Percentiles rank a stretch among this genome's conserved stretches.
Evolutionary conservation across 2,329 filamentous ascomycete genomes (phyloP).

Genomic region (Cercospora zeae-maydis): DNA sequence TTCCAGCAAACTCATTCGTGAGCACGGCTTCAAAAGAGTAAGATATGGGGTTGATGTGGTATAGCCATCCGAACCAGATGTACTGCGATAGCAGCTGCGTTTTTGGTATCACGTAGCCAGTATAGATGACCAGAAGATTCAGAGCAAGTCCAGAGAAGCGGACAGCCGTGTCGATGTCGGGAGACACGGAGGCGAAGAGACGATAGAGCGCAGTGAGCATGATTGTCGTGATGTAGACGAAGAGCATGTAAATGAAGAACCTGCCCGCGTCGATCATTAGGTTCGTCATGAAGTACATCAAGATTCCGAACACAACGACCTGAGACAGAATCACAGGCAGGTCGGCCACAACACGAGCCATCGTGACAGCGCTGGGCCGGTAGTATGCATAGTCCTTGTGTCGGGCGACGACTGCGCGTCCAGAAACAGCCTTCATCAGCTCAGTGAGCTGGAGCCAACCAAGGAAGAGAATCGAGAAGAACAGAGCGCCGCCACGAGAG

Average conservation of each 20-base stretch:
- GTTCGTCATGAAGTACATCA: conserved; percentile 64
- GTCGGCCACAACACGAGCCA: conserved; percentile 61
- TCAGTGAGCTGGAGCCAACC: conserved; percentile 72
- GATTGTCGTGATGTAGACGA: conserved; percentile 61
- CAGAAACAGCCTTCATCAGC: conserved; percentile 71
- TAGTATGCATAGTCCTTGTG: conserved; percentile 68
- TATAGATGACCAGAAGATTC: conserved; percentile 61
- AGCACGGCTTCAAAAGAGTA: conserved; percentile 67
- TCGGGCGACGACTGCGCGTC: conserved; percentile 65
- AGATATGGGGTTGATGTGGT: conserved; percentile 47
- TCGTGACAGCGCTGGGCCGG: conserved; percentile 61
- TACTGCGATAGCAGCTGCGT: conserved; percentile 56
- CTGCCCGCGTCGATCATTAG: conserved; percentile 58
- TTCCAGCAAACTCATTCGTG: conserved; percentile 61
- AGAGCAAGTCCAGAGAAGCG: conserved; percentile 61
- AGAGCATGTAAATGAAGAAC: conserved; percentile 64
- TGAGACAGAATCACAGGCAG: conserved; percentile 58
- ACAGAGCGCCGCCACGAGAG: conserved; percentile 59
- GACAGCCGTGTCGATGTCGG: conserved; percentile 63
- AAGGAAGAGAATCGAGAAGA: conserved; percentile 65
- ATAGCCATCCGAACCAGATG: conserved; percentile 65
- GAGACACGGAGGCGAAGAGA: conserved; percentile 62
- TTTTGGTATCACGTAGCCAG: conserved; percentile 66
- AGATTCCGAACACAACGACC: conserved; percentile 58
- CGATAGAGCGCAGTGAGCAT: conserved; percentile 63